These are phyloP conservation scores for Secale cereale DNA, from an alignment of 176 grass and related monocot species.

Conservation along the genomic window DNA sequence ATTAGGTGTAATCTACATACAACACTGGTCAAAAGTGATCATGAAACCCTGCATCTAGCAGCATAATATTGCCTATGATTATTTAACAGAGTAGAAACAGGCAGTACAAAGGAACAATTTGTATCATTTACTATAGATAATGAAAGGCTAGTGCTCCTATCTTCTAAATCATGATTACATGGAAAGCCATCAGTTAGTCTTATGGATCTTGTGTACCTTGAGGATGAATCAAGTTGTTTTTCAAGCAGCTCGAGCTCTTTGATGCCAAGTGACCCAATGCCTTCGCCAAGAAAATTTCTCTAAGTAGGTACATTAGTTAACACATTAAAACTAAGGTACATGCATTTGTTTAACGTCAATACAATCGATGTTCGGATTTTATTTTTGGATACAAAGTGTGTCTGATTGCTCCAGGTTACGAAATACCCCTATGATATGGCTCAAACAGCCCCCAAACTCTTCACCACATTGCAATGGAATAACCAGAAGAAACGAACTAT, in stretches of 20 bases:
- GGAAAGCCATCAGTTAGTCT: slow-evolving; percentile 39
- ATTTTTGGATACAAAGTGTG: background rate
- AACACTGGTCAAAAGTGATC: too few relatives aligned
- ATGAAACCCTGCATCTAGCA: too few relatives aligned
- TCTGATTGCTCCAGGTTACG: too few relatives aligned
- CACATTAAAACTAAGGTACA: background rate
- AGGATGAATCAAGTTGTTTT: slow-evolving; percentile 80
- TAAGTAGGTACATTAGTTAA: background rate
- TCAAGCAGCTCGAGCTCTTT: slow-evolving; percentile 85
- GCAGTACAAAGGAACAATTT: background rate
- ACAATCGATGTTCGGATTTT: background rate
- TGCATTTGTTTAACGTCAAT: background rate
- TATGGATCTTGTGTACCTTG: slow-evolving; percentile 87
- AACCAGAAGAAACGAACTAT: too few relatives aligned
- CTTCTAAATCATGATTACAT: background rate
- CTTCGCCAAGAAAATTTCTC: slow-evolving; percentile 93
- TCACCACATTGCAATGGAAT: too few relatives aligned
- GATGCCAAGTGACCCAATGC: slow-evolving; percentile 45
- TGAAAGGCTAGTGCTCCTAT: background rate
- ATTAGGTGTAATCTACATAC: too few relatives aligned
- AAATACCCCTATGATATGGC: too few relatives aligned
- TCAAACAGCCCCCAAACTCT: too few relatives aligned
- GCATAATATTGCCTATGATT: too few relatives aligned
- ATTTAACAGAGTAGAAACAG: background rate
- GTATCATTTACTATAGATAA: too few relatives aligned